Percentiles rank a stretch among this genome's conserved stretches.
Evolutionary conservation across 768 basidiomycete species (phyloP).

Genomic region (Termitomyces sp.): DNA sequence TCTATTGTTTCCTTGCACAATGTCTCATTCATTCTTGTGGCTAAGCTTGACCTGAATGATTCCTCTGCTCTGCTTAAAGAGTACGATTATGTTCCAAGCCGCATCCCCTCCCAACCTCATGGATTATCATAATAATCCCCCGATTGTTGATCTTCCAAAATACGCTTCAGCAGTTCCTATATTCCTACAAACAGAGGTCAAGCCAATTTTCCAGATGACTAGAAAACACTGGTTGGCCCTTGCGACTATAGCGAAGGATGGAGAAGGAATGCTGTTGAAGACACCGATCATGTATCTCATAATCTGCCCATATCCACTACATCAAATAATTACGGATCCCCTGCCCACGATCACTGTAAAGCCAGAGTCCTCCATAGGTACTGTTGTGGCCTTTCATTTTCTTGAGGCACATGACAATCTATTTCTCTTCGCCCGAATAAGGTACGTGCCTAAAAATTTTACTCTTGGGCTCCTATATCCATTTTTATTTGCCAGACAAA

Average conservation of each 20-base stretch:
- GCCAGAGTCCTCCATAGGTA: neutral
- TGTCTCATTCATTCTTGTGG: neutral
- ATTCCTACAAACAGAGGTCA: neutral
- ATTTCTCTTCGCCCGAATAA: neutral
- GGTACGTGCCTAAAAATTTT: neutral
- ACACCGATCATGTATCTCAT: neutral
- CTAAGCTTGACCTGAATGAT: neutral
- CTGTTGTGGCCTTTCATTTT: conserved; percentile 1
- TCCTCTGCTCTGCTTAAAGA: neutral
- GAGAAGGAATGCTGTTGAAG: neutral
- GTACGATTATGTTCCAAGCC: neutral
- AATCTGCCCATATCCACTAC: neutral
- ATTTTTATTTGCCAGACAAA: neutral
- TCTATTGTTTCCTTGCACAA: neutral
- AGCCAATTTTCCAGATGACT: conserved; percentile 1
- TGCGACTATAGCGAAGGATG: neutral
- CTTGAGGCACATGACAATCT: neutral
- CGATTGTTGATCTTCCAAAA: neutral
- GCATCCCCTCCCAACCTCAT: neutral
- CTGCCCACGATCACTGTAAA: neutral
- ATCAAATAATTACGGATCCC: neutral
- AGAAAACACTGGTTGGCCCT: neutral
- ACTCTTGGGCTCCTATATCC: neutral
- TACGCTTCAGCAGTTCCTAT: neutral
- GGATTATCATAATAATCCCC: neutral